Evolutionary conservation across 768 basidiomycete species (phyloP).

Genomic region (Boletus speciosus): DNA sequence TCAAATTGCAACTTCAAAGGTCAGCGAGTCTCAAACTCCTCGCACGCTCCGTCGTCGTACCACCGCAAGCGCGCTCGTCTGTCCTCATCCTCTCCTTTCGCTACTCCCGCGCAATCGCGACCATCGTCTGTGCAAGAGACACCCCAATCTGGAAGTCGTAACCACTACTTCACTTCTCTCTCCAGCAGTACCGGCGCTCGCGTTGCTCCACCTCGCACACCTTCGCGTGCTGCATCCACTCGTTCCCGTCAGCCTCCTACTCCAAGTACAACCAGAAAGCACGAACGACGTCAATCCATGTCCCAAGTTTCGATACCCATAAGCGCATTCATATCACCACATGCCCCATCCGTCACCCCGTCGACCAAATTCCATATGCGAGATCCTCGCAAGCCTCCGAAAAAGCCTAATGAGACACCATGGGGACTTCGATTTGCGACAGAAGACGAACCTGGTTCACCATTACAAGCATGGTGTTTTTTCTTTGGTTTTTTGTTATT

Average conservation of each 20-base stretch:
- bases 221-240: conserved; percentile 37
- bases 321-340: conserved; percentile 72
- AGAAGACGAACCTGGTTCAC: conserved; percentile 48
- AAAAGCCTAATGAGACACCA: conserved; percentile 49
- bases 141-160: conserved; percentile 14
- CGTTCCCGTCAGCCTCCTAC: conserved; percentile 30
- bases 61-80: conserved; percentile 68
- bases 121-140: conserved; percentile 29
- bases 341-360: conserved; percentile 65
- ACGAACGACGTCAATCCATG: conserved; percentile 47
- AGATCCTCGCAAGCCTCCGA: conserved; percentile 67
- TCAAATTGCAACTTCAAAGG: conserved; percentile 35
- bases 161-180: conserved; percentile 28
- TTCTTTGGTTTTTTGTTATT: conserved; percentile 63
- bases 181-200: conserved; percentile 35
- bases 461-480: conserved; percentile 74
- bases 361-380: conserved; percentile 74
- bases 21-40: conserved; percentile 51
- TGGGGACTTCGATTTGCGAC: conserved; percentile 59
- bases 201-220: conserved; percentile 28
- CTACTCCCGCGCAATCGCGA: conserved; percentile 32
- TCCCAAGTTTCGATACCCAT: conserved; percentile 77
- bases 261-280: conserved; percentile 26
- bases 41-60: conserved; percentile 69
- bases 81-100: conserved; percentile 38